A percentile compares a stretch with the other conserved stretches of the same genome.
Evolutionary conservation across 257 asterid genomes (phyloP).

Genomic region (Rehmannia glutinosa): DNA sequence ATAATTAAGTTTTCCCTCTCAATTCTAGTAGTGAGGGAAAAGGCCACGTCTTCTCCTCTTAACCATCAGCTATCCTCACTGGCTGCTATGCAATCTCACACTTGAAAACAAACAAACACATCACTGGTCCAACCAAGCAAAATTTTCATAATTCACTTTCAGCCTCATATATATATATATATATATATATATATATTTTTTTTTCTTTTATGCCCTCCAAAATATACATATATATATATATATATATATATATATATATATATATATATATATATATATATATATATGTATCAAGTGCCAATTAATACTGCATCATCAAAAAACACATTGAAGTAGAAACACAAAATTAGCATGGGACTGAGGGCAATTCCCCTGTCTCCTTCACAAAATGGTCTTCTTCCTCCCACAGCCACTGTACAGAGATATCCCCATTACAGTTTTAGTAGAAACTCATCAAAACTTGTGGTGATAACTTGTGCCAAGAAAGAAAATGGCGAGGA

Average conservation of each 20-base stretch:
- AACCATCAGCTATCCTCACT: slow-evolving; percentile 39
- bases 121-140: no score
- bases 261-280: neutral
- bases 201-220: neutral
- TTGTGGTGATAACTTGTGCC: slow-evolving; percentile 28
- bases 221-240: neutral
- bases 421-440: neutral
- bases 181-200: no score
- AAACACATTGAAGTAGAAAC: neutral
- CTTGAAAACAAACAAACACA: neutral
- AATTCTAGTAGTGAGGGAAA: neutral
- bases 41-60: slow-evolving; percentile 57
- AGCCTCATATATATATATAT: slow-evolving; percentile 33
- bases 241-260: neutral
- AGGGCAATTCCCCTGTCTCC: slow-evolving; percentile 52
- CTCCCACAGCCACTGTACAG: slow-evolving; percentile 16
- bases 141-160: no score
- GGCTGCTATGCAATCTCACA: slow-evolving; percentile 31
- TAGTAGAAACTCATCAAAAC: slow-evolving; percentile 23
- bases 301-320: neutral
- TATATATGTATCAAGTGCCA: neutral
- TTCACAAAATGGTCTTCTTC: slow-evolving; percentile 40
- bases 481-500: slow-evolving; percentile 36
- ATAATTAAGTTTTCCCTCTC: no score
- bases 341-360: slow-evolving; percentile 35